These are phyloP conservation scores for Malassezia brasiliensis DNA, from an alignment of 1,284 basidiomycete species.

Conservation along the genomic window DNA sequence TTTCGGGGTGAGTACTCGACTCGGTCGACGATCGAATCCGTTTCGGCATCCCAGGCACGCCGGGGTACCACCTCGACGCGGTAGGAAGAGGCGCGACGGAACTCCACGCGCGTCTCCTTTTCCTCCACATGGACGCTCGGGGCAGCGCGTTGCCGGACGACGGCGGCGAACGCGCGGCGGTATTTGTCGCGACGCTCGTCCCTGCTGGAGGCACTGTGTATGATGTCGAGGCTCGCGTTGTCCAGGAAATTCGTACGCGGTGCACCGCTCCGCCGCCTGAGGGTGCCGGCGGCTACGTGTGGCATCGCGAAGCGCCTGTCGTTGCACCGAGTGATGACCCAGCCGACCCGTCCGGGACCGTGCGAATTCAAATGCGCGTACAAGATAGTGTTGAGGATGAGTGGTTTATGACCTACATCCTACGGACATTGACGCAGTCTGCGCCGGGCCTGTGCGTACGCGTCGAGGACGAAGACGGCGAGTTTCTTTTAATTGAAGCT, in stretches of 20 bases:
- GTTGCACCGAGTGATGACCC: background rate
- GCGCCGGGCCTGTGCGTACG: conserved; percentile 16
- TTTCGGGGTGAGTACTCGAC: background rate
- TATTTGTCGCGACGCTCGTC: background rate
- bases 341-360: background rate
- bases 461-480: conserved; percentile 80
- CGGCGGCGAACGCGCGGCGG: background rate
- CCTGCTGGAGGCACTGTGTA: background rate
- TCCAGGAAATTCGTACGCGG: background rate
- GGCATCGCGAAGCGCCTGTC: conserved; percentile 38
- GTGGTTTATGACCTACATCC: conserved; percentile 82
- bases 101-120: background rate
- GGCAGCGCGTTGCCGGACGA: background rate
- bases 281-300: conserved; percentile 28
- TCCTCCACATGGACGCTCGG: conserved; percentile 1
- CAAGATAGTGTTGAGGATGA: conserved; percentile 92
- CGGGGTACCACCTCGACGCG: background rate
- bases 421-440: conserved; percentile 12
- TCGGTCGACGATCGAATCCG: background rate
- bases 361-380: conserved; percentile 69
- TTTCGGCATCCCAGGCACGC: conserved; percentile 1
- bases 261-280: background rate
- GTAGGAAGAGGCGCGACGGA: background rate
- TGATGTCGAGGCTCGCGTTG: background rate
- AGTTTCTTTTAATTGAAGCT: conserved; percentile 91